Evolutionary conservation across 352 stramenopile genomes (phyloP).

Genomic region (Phytophthora cryptogea): DNA sequence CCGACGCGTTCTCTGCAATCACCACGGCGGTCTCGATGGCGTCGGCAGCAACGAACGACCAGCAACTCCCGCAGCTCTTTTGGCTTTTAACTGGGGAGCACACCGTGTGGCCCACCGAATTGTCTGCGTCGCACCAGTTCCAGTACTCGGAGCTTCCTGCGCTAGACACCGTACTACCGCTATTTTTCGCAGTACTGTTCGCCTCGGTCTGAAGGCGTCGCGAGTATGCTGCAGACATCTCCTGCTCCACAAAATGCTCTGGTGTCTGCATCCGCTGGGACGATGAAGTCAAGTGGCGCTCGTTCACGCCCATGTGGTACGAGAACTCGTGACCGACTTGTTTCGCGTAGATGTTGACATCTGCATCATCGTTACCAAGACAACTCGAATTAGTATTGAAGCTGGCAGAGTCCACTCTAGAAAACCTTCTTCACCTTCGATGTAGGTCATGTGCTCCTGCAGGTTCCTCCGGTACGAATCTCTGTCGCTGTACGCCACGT

Average conservation of each 20-base stretch:
- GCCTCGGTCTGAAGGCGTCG: conserved; percentile 32
- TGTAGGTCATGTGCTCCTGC: conserved; percentile 72
- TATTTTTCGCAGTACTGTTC: conserved; percentile 20
- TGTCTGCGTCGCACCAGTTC: conserved; percentile 77
- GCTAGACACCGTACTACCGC: conserved; percentile 24
- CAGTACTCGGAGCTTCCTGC: conserved; percentile 37
- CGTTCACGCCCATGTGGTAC: conserved; percentile 74
- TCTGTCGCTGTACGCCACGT: conserved; percentile 27
- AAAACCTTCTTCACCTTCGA: conserved; percentile 54
- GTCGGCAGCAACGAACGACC: conserved; percentile 80
- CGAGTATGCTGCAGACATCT: conserved; percentile 41
- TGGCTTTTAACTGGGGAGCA: conserved; percentile 82
- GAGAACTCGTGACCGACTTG: conserved; percentile 61
- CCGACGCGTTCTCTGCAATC: conserved; percentile 59
- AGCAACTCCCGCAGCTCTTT: conserved; percentile 81
- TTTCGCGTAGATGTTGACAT: conserved; percentile 65
- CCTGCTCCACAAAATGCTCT: conserved; percentile 61
- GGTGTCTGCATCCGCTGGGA: conserved; percentile 40
- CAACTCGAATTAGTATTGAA: conserved; percentile 5
- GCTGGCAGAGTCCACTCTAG: not conserved
- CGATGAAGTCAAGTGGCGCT: conserved; percentile 57
- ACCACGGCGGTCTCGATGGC: conserved; percentile 81
- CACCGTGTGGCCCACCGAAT: conserved; percentile 60
- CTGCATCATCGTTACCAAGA: conserved; percentile 28
- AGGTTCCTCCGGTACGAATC: conserved; percentile 51